Percentiles rank a stretch among this genome's conserved stretches.
phyloP scores from a whole-genome alignment of 768 basidiomycete species.

The Sistotremastrum suecicum region DNA sequence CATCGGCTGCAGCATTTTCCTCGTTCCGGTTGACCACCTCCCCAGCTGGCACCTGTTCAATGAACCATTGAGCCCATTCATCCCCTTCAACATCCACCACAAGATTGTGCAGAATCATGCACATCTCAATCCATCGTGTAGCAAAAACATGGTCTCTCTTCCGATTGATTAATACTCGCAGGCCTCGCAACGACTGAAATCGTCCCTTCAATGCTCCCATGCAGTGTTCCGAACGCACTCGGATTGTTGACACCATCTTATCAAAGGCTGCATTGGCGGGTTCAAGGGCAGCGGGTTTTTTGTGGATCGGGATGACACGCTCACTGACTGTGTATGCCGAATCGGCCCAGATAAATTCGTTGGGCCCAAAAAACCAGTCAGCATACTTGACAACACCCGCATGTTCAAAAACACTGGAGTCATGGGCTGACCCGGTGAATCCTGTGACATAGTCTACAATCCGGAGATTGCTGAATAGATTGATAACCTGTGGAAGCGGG shows the following conservation, averaged over 20 bases:
- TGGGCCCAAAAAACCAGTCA: conserved; percentile 10
- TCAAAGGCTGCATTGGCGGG: conserved; percentile 23
- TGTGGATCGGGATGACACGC: conserved; percentile 16
- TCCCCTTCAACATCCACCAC: conserved; percentile 16
- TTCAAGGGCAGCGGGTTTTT: conserved; percentile 13
- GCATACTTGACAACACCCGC: conserved; percentile 12
- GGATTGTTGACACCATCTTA: conserved; percentile 21
- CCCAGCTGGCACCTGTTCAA: no score
- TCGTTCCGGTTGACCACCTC: no score
- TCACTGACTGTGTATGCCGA: conserved; percentile 24
- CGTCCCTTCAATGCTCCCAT: conserved; percentile 27
- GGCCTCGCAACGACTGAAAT: conserved; percentile 20
- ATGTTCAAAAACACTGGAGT: conserved; percentile 18
- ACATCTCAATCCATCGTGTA: conserved; percentile 18
- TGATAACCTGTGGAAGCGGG: conserved; percentile 10
- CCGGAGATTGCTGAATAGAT: conserved; percentile 21
- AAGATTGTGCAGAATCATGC: conserved; percentile 18
- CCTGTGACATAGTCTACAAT: conserved; percentile 22
- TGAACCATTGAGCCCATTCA: no score
- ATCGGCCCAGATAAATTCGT: conserved; percentile 25
- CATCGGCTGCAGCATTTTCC: no score
- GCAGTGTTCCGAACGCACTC: conserved; percentile 24
- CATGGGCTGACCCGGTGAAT: conserved; percentile 18
- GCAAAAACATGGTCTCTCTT: conserved; percentile 14
- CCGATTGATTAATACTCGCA: conserved; percentile 16